Evolutionary conservation across 2,329 filamentous ascomycete species (phyloP), one percentile per base, ranked within the genome.

Genomic region (Talaromyces atroroseus): DNA sequence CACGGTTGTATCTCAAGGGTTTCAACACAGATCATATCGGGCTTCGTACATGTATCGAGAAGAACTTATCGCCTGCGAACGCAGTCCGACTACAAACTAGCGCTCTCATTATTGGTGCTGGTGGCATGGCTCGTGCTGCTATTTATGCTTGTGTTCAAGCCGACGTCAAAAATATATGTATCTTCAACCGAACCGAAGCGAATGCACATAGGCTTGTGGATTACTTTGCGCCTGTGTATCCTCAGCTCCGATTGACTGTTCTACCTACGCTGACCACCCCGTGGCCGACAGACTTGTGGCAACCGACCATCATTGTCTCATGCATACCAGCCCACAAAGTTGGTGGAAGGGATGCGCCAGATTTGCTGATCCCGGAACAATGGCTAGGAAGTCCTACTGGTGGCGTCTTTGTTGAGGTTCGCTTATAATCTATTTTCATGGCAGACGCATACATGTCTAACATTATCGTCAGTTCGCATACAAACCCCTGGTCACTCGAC

Each of bases 21-120:
- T 87, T 91, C 58, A 92, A 92, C 58, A 91, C 88, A 0, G 88
- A 92, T 68, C 92, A 88, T 85, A 87, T 90, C 34, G 88, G 88
- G 5, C 88, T 92, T 44, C 78, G 86, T 53, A 87, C 86, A 2
- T 90, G 87, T 65, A 82, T 92, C 44, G 80, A 85, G 5, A 79
- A 87, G 32, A 87, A 87, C 1, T 75, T 91, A 1, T 90, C 88
- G 0, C 88, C 88, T 0, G 85, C 87, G 3, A 87, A 87, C 59
- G 83, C 82, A 1, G 80, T 87, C 0, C 78, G 82, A 2, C 75
- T 80, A 0, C 76, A 71, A 10, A 80, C 78, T 2, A 81, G 76
- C 1, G 84, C 80, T 0, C 73, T 87, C 14, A 78, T 87, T 21
- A 79, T 87, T 29, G 85, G 85, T 26, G 84, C 84, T 1, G 84